Evolutionary conservation across 1,284 basidiomycete species (phyloP), one percentile per base, ranked within the genome.

Genomic region (Coriolopsis trogii): DNA sequence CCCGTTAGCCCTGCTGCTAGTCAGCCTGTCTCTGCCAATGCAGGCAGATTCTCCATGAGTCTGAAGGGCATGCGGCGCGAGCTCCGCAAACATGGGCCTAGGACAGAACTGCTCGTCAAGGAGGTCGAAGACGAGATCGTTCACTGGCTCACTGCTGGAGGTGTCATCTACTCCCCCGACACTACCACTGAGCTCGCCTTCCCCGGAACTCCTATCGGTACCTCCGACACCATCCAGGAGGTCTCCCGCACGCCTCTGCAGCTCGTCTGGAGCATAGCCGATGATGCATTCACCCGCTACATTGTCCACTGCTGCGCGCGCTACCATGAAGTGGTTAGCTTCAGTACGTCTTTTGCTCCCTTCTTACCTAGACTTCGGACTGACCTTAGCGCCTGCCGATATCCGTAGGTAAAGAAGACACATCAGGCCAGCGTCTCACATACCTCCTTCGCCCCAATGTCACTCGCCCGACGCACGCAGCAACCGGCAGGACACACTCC

Each of bases 221-320:
- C 71, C n/a, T 78, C 76, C 23, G 74, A 75, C 8, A 74, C 76
- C 6, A 78, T 91, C 29, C 67, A 71, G 18, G 88, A 92, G 63
- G 73, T 91, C 4, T 78, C 77, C 5, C 74, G 87, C 18, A 84
- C 84, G 7, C 81, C 85, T 0, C 68, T 80, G 18, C 79, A 85
- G 64, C 75, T 91, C 23, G 76, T 91, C 2, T 92, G 89, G 89
- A 76, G 72, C 25, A 81, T 86, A 50, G 61, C 75, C 2, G 78
- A 86, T 48, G 86, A 89, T 63, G 73, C 81, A 0, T 91, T 90
- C 71, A 82, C 84, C 26, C 75, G 89, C 30, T 91, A 89, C 62
- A 79, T 91, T 41, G 82, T 91, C 6, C 89, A 92, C 59, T 91
- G 89, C 59, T 85, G 87, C 55, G 88, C 89, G 39, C 75, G 89